Conservation (phyloP, 768 basidiomycete species). For the Mycena sanguinolenta region DNA sequence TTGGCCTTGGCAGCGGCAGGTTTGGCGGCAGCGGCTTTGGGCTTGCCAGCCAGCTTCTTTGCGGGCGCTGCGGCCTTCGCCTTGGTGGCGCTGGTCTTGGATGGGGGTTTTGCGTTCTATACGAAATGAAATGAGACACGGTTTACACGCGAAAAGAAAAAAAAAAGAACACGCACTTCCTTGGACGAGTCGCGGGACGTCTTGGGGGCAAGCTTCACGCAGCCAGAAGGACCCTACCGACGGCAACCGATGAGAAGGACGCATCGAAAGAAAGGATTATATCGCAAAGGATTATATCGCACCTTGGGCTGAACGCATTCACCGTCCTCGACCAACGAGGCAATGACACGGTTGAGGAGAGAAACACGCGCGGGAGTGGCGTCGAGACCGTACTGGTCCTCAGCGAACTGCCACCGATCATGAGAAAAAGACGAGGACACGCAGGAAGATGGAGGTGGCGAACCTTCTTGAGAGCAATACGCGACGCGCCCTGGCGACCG, state of each 20-base stretch:
- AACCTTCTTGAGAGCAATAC: slow-evolving; percentile 86
- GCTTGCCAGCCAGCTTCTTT: slow-evolving; percentile 19
- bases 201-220: slow-evolving; percentile 76
- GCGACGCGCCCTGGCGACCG: slow-evolving; percentile 72
- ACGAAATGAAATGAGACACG: not conserved
- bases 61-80: slow-evolving; percentile 17
- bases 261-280: not conserved
- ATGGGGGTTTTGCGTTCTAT: slow-evolving; percentile 25
- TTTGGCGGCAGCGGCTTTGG: slow-evolving; percentile 20
- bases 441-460: not conserved
- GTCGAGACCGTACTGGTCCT: slow-evolving; percentile 81
- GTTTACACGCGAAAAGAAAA: not conserved
- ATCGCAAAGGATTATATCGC: no score
- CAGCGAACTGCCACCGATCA: slow-evolving; percentile 72
- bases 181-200: slow-evolving; percentile 7
- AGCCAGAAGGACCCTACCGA: slow-evolving; percentile 62
- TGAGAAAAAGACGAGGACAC: slow-evolving; percentile 26
- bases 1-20: slow-evolving; percentile 24
- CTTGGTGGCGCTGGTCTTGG: slow-evolving; percentile 14
- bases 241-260: not conserved
- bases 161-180: slow-evolving; percentile 7
- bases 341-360: slow-evolving; percentile 82
- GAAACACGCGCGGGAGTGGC: slow-evolving; percentile 73
- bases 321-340: slow-evolving; percentile 69
- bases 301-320: slow-evolving; percentile 53